These are phyloP conservation scores for Cordyceps tenuipes DNA, from an alignment of 2,329 filamentous ascomycete species.

Conservation along the genomic window DNA sequence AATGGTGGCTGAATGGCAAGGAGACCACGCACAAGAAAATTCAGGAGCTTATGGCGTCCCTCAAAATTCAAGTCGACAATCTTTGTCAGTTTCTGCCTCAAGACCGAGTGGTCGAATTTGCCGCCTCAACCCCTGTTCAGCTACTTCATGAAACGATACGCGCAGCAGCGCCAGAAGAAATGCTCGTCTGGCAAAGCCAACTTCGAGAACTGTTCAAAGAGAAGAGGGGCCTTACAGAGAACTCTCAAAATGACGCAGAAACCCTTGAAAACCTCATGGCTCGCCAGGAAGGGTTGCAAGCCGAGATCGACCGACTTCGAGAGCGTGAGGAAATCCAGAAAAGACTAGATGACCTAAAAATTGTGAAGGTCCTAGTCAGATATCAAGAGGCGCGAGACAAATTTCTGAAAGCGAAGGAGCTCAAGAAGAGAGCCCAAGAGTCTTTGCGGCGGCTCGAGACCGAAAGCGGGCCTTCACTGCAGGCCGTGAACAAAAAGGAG, in stretches of 20 bases:
- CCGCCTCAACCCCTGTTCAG: slow-evolving; percentile 70
- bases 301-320: slow-evolving; percentile 73
- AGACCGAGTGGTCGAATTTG: slow-evolving; percentile 92
- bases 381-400: slow-evolving; percentile 49
- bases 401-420: slow-evolving; percentile 44
- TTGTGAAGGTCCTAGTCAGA: slow-evolving; percentile 55
- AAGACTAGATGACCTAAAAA: slow-evolving; percentile 56
- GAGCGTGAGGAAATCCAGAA: slow-evolving; percentile 63
- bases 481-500: slow-evolving; percentile 61
- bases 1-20: slow-evolving; percentile 69
- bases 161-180: slow-evolving; percentile 74
- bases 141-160: slow-evolving; percentile 79
- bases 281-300: slow-evolving; percentile 65
- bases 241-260: slow-evolving; percentile 52
- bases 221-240: slow-evolving; percentile 54
- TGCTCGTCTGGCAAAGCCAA: slow-evolving; percentile 68
- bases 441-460: slow-evolving; percentile 53
- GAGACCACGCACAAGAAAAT: slow-evolving; percentile 55
- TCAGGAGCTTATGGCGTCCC: slow-evolving; percentile 55
- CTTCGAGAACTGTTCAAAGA: slow-evolving; percentile 63
- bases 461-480: slow-evolving; percentile 55
- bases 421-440: slow-evolving; percentile 43
- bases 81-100: slow-evolving; percentile 95
- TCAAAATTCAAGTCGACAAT: slow-evolving; percentile 95
- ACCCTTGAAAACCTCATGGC: slow-evolving; percentile 58